Evolutionary conservation across 352 stramenopile genomes (phyloP), one percentile per base, ranked within the genome.

Genomic region (Pythium chondricola): DNA sequence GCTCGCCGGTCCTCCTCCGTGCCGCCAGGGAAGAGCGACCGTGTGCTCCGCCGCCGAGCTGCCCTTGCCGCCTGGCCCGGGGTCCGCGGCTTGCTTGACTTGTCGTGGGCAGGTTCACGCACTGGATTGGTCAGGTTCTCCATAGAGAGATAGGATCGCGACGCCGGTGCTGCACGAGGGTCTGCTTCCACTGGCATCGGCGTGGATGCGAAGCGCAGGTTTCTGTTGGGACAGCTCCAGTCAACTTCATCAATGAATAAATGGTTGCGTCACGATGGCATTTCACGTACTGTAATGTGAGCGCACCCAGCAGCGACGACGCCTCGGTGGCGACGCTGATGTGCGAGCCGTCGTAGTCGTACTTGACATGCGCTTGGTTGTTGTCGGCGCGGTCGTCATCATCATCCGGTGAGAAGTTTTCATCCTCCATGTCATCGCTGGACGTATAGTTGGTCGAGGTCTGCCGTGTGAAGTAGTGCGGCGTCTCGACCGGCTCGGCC

Each of bases 1-100:
- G 67, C 68, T 31, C 74, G 74, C 4, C 70, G 67, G 16, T 83
- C 69, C 2, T 74, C 67, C 37, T 86, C 74, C 3, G 67, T 69
- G n/a, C 58, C 41, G 9, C 59, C 51, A 0, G 71, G 56, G 27
- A 73, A 72, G 5, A 80, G 57, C 30, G 66, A 65, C 10, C 71
- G 71, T 18, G 66, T 83, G 57, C 74, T 85, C 21, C 71, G 57
- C 7, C 56, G 48, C 16, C 55, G 30, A 10, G 43, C 48, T 7
- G 43, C 48, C 1, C 43, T 35, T 2, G 48, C 41, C 3, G 37
- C 46, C 20, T 58, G 43, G 17, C 37, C 35, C 3, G 42, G 56
- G 2, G 56, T 63, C 8, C 30, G 32, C 31, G 47, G 43, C 36
- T 63, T 53, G 42, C 31, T 42, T 20, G 25, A 17, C 27, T 30